phyloP scores from a whole-genome alignment of 2,329 filamentous ascomycete genomes.

The Coniochaeta hoffmannii region DNA sequence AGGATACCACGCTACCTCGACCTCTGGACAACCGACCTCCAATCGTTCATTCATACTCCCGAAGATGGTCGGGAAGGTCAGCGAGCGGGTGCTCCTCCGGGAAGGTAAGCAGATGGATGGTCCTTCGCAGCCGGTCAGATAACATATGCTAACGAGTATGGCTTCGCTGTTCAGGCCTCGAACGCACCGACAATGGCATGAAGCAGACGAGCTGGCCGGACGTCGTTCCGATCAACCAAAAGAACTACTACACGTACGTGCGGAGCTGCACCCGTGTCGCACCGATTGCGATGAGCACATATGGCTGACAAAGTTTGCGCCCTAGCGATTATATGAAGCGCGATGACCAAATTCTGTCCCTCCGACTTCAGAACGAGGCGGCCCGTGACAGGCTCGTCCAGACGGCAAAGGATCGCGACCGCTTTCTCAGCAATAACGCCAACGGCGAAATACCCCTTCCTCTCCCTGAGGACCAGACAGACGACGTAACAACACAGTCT shows the following conservation, averaged over 20 bases:
- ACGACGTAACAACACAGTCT: constrained; percentile 46
- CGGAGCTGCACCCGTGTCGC: neutral
- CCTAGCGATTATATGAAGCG: constrained; percentile 91
- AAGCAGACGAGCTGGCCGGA: constrained; percentile 91
- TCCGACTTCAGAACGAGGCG: constrained; percentile 82
- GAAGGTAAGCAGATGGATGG: constrained; percentile 41
- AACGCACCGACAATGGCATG: constrained; percentile 98
- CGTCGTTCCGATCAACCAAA: constrained; percentile 92
- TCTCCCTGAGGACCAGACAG: constrained; percentile 50
- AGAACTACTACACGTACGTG: constrained; percentile 95
- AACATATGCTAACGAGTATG: constrained; percentile 3
- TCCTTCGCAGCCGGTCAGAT: neutral
- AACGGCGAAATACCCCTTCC: constrained; percentile 57
- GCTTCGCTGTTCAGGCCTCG: constrained; percentile 57
- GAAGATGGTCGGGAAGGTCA: constrained; percentile 56
- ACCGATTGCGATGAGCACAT: neutral
- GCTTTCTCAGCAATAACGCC: constrained; percentile 65
- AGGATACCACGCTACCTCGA: constrained; percentile 3
- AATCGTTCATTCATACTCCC: constrained; percentile 3
- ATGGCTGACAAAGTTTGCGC: constrained; percentile 15
- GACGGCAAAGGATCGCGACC: constrained; percentile 79
- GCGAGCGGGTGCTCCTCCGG: constrained; percentile 55
- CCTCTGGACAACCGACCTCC: neutral
- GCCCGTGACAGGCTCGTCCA: constrained; percentile 77
- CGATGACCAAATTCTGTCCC: constrained; percentile 89